A percentile compares a stretch with the other conserved stretches of the same genome.
Evolutionary conservation across 2,329 filamentous ascomycete species (phyloP).

Genomic region (Thelonectria rubi): DNA sequence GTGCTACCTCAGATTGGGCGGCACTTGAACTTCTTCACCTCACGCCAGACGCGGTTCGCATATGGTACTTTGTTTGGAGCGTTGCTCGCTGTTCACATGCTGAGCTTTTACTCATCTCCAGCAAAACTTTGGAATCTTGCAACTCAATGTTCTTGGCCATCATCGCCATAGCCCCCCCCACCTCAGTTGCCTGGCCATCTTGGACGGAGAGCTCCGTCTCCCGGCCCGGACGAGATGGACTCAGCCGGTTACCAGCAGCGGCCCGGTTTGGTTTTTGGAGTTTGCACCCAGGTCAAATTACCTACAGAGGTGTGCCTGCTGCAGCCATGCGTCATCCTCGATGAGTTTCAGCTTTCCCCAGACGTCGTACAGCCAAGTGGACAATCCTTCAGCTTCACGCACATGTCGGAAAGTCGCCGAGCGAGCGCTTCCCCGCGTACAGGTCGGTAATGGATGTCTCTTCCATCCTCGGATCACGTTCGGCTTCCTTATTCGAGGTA

Average conservation of each 20-base stretch:
- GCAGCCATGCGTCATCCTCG: background rate
- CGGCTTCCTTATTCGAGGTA: background rate
- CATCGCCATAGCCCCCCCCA: background rate
- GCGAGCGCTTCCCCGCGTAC: background rate
- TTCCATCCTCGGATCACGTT: background rate
- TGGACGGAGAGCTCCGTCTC: conserved; percentile 16
- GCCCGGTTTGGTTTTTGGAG: conserved; percentile 10
- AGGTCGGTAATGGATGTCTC: background rate
- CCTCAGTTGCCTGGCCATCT: background rate
- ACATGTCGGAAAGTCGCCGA: conserved; percentile 4
- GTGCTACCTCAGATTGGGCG: background rate
- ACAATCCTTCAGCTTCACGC: background rate
- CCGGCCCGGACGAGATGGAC: conserved; percentile 14
- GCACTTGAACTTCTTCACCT: background rate
- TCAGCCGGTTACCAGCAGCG: conserved; percentile 6
- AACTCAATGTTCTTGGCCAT: background rate
- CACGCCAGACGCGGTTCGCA: background rate
- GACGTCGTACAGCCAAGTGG: background rate
- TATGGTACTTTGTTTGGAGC: background rate
- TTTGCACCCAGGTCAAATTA: background rate
- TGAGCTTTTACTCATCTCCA: background rate
- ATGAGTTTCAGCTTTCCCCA: conserved; percentile 1
- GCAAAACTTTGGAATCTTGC: background rate
- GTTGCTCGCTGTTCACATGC: background rate
- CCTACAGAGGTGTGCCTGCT: background rate